Conservation (phyloP, 306 rosid genomes). For the Parietaria judaica region DNA sequence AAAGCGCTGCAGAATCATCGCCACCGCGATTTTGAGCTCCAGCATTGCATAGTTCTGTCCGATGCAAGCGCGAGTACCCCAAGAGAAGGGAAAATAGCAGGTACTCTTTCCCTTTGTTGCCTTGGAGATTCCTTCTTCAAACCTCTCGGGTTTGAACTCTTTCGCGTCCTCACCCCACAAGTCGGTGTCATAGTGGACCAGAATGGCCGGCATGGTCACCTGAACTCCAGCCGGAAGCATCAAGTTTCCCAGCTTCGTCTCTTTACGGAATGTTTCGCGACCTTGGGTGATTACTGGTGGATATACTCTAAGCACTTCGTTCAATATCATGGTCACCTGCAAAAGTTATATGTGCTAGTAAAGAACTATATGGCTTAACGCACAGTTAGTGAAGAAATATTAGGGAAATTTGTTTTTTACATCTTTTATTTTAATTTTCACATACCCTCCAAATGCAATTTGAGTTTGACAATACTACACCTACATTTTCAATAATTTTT, state of each 20-base stretch:
- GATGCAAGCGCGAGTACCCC: conserved; percentile 36
- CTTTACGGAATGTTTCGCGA: conserved; percentile 1
- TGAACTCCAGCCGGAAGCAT: too few relatives aligned
- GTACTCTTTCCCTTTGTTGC: conserved; percentile 17
- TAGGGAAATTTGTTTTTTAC: too few relatives aligned
- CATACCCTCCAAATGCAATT: too few relatives aligned
- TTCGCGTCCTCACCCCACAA: conserved; percentile 39
- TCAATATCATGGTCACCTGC: conserved; percentile 55
- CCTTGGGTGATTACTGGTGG: conserved; percentile 18
- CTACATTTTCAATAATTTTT: too few relatives aligned
- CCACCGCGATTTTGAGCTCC: conserved; percentile 33
- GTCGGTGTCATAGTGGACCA: conserved; percentile 22
- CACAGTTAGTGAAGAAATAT: too few relatives aligned
- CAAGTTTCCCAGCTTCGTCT: conserved; percentile 22
- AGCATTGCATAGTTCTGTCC: conserved; percentile 35
- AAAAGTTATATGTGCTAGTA: too few relatives aligned
- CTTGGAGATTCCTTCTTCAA: conserved; percentile 27
- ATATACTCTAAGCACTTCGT: conserved; percentile 58
- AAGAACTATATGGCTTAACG: too few relatives aligned
- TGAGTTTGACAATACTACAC: too few relatives aligned
- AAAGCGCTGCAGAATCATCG: conserved; percentile 28
- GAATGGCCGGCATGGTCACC: conserved; percentile 22
- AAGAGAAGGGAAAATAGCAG: conserved; percentile 28
- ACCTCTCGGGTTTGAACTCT: conserved; percentile 36
- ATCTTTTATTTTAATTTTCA: too few relatives aligned